Evolutionary conservation across 1,139 yeast genomes (phyloP), one percentile per base, ranked within the genome.

Genomic region (Protomyces macrosporus): DNA sequence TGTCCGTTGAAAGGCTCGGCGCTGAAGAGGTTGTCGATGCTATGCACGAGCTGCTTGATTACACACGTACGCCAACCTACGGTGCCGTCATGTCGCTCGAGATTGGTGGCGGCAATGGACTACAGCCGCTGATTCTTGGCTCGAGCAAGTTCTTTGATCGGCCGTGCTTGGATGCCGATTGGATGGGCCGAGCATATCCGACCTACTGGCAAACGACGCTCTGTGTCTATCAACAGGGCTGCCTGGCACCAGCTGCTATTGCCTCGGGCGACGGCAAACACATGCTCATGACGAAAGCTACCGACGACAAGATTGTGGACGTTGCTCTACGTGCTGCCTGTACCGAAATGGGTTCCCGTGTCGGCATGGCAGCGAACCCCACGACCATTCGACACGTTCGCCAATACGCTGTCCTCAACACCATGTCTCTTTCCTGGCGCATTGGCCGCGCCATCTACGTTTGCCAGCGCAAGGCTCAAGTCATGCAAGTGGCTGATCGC

Each of bases 181-280:
- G 78, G 60, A 79, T 79, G 82, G 82, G 82, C 6, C 72, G 82
- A 65, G 82, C 82, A 9, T 78, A 77, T 68, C 82, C 82, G 4
- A 77, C 78, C 40, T 73, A 72, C 35, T 76, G 76, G 71, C 82
- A 79, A 66, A 75, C 77, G 12, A 69, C 77, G 1, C 79, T 81
- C 5, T 72, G 69, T 16, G 75, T 73, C 2, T 60, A 68, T 32
- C 68, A 71, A 39, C 70, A 62, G 57, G 74, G 42, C 69, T 71
- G 57, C 16, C 75, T 72, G 62, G 70, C 75, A 0, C 78, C 79
- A 9, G 71, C 76, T 61, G 77, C 79, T 1, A 72, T 79, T 60
- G 73, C 79, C 59, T 80, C 79, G 68, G 83, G 82, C 48, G 78
- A 79, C 70, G 82, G 82, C 3, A 78, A 77, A 66, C 73, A 75